Percentiles rank a stretch among this genome's conserved stretches.
Evolutionary conservation across 2,329 filamentous ascomycete genomes (phyloP).

Genomic region (Colletotrichum salicis): DNA sequence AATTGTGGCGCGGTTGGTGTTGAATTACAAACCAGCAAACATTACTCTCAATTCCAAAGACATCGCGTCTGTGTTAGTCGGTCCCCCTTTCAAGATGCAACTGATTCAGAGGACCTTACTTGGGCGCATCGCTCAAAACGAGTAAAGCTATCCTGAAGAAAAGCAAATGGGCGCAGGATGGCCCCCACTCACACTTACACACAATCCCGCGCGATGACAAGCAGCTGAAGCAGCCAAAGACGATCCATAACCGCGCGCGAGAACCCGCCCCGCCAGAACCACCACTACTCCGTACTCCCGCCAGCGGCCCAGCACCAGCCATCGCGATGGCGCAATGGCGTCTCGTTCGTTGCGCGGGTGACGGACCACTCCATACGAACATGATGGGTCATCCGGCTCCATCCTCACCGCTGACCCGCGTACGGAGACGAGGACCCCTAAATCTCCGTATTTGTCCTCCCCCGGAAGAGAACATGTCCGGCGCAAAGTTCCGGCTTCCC

Average conservation of each 20-base stretch:
- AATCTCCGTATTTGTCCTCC: too few relatives aligned
- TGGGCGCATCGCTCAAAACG: not conserved
- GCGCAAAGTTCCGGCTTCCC: too few relatives aligned
- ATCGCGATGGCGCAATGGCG: not conserved
- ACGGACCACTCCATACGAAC: not conserved
- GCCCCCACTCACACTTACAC: not conserved
- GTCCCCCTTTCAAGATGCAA: too few relatives aligned
- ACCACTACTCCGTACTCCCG: not conserved
- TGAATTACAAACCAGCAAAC: not conserved
- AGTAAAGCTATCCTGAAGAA: not conserved
- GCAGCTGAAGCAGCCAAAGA: constrained; percentile 22
- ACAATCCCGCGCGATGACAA: constrained; percentile 18
- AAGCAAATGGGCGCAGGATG: not conserved
- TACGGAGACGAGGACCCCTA: too few relatives aligned
- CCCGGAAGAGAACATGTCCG: too few relatives aligned
- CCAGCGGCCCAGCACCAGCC: not conserved
- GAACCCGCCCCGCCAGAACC: not conserved
- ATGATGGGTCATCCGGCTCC: too few relatives aligned
- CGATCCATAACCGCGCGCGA: constrained; percentile 30
- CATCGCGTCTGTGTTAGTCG: too few relatives aligned
- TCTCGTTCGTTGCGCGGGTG: not conserved
- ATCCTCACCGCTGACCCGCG: too few relatives aligned
- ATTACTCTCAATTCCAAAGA: too few relatives aligned
- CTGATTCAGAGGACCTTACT: too few relatives aligned
- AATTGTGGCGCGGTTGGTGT: not conserved